phyloP scores from a whole-genome alignment of 352 stramenopile species.

The Globisporangium cylindrosporum region DNA sequence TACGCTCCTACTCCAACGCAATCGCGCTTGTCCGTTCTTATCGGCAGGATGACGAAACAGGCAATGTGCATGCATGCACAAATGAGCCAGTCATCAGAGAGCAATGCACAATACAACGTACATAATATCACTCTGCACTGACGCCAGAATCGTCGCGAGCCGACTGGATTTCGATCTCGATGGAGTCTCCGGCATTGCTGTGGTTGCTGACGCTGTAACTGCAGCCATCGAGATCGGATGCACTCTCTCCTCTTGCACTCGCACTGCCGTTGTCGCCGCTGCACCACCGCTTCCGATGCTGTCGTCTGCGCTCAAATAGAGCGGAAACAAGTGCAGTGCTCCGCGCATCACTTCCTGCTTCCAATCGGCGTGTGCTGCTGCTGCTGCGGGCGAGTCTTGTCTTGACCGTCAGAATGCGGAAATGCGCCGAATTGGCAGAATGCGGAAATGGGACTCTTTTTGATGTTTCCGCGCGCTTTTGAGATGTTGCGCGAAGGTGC shows the following conservation, averaged over 20 bases:
- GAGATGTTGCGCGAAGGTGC: slow-evolving; percentile 25
- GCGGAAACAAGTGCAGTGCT: slow-evolving; percentile 50
- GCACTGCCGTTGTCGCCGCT: slow-evolving; percentile 25
- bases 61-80: not conserved
- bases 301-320: slow-evolving; percentile 38
- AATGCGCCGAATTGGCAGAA: slow-evolving; percentile 12
- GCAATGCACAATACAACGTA: slow-evolving; percentile 19
- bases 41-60: not conserved
- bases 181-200: not conserved
- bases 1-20: not conserved
- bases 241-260: slow-evolving; percentile 16
- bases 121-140: slow-evolving; percentile 33
- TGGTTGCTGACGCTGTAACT: not conserved
- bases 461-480: slow-evolving; percentile 12
- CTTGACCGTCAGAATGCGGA: slow-evolving; percentile 15
- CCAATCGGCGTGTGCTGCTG: not conserved
- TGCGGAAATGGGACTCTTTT: slow-evolving; percentile 16
- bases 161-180: slow-evolving; percentile 19
- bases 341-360: slow-evolving; percentile 41
- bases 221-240: slow-evolving; percentile 9
- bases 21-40: not conserved
- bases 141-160: slow-evolving; percentile 36
- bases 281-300: not conserved
- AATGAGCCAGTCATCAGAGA: not conserved
- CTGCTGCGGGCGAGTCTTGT: not conserved